Evolutionary conservation across 371 early-diverging fungal genomes (phyloP), one percentile per base, ranked within the genome.

Genomic region (Dinochytrium kinnereticum): DNA sequence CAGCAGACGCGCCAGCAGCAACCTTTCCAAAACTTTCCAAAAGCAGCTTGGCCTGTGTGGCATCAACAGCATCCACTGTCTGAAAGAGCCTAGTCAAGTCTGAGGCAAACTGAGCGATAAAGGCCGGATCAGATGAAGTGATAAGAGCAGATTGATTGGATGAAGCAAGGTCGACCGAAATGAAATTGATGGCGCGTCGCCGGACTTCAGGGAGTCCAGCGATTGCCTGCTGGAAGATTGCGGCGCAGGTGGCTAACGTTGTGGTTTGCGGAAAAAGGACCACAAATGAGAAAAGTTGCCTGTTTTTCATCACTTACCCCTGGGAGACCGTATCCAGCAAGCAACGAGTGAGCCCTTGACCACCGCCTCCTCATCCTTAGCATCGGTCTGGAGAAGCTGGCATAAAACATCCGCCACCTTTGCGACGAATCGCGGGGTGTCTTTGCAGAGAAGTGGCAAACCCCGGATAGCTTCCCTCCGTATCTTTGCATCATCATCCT

Each of bases 391-490:
- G 34, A 73, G 26, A 24, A 73, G 28, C 61, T 73, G 73, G 57
- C 66, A 73, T 15, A 73, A 59, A 28, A 73, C 73, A 38, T 73
- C 73, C 2, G 59, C 66, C 21, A 73, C 67, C 31, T 73, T 73
- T 19, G 67, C 24, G 19, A 55, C 59, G 37, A 73, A 68, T 10
- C 31, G 37, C 3, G 73, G 51, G 21, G 49, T 44, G 26, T 51
- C 44, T n/a, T 33, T 59, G n/a, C 36, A 69, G 50, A 73, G 67
- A n/a, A 21, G 28, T 17, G 73, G 73, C n/a, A 73, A 51, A 13
- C 38, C 37, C 15, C 66, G 30, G 49, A 73, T 73, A n/a, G 73
- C 73, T 28, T 37, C 73, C 24, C 19, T 19, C 30, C 73, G 19
- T 21, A 68, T 40, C 31, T 31, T 38, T 30, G 53, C n/a, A 33